Conservation (phyloP, 164 flowering plant genomes). For the Piper longum region DNA sequence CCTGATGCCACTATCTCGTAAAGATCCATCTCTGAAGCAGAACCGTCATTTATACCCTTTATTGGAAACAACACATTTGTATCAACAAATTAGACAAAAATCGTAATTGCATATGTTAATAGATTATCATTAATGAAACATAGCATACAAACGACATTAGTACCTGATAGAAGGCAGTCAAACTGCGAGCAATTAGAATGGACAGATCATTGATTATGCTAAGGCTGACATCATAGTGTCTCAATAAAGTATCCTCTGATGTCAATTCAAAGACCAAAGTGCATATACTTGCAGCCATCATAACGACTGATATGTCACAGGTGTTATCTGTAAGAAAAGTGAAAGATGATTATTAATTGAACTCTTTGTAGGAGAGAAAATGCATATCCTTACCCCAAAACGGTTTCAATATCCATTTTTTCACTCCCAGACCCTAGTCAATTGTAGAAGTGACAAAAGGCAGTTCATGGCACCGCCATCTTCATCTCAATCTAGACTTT, state of each 20-base stretch:
- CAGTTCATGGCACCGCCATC: neutral
- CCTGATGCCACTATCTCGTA: constrained; percentile 45
- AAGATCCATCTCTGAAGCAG: constrained; percentile 39
- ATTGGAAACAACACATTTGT: neutral
- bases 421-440: neutral
- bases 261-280: constrained; percentile 52
- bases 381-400: neutral
- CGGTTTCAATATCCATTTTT: too few species aligned
- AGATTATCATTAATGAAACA: neutral
- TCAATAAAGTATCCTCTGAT: constrained; percentile 60
- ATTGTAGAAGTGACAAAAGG: neutral
- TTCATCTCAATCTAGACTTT: too few species aligned
- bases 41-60: constrained; percentile 18
- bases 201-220: constrained; percentile 26
- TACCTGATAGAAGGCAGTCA: constrained; percentile 46
- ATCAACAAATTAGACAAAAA: neutral
- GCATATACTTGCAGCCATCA: constrained; percentile 85
- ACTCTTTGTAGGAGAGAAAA: neutral
- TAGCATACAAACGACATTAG: neutral
- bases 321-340: neutral
- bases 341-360: neutral
- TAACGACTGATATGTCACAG: constrained; percentile 24
- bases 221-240: constrained; percentile 28
- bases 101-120: neutral
- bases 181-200: constrained; percentile 48